A percentile compares a stretch with the other conserved stretches of the same genome.
phyloP scores from a whole-genome alignment of 2,329 filamentous ascomycete species.

The Aspergillus unguis region DNA sequence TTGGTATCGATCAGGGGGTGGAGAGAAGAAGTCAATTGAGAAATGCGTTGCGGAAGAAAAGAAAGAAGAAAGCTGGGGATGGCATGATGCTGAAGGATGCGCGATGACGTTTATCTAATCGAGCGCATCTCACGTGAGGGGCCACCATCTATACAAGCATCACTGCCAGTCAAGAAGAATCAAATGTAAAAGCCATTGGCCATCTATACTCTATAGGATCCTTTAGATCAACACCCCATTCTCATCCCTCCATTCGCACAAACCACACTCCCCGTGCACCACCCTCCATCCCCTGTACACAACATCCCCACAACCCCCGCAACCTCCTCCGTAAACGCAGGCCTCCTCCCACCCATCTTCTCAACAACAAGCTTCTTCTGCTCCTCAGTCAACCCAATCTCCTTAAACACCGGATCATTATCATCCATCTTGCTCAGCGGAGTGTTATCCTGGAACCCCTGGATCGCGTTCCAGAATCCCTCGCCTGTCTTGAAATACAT shows the following conservation, averaged over 20 bases:
- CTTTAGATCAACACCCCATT: neutral
- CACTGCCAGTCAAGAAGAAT: too few species aligned
- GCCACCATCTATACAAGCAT: neutral
- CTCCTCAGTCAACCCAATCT: conserved; percentile 56
- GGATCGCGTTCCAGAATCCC: conserved; percentile 58
- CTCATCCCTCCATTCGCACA: conserved; percentile 76
- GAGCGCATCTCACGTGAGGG: neutral
- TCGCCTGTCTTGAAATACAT: conserved; percentile 60
- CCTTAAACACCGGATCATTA: conserved; percentile 53
- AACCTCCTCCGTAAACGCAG: conserved; percentile 66
- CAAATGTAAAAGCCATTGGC: too few species aligned
- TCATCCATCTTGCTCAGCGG: conserved; percentile 63
- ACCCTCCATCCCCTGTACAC: conserved; percentile 66
- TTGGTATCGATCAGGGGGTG: neutral
- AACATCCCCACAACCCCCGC: conserved; percentile 75
- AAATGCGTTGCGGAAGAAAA: neutral
- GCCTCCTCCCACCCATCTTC: conserved; percentile 55
- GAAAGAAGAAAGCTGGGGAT: neutral
- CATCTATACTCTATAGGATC: neutral
- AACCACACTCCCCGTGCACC: conserved; percentile 76
- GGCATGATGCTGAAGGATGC: conserved; percentile 5
- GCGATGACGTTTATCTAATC: conserved; percentile 8
- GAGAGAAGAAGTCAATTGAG: neutral
- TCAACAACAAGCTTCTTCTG: conserved; percentile 59
- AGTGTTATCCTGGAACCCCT: conserved; percentile 60